Evolutionary conservation across 148 eudicot genomes (phyloP).

Genomic region (Rhododendron williamsianum): DNA sequence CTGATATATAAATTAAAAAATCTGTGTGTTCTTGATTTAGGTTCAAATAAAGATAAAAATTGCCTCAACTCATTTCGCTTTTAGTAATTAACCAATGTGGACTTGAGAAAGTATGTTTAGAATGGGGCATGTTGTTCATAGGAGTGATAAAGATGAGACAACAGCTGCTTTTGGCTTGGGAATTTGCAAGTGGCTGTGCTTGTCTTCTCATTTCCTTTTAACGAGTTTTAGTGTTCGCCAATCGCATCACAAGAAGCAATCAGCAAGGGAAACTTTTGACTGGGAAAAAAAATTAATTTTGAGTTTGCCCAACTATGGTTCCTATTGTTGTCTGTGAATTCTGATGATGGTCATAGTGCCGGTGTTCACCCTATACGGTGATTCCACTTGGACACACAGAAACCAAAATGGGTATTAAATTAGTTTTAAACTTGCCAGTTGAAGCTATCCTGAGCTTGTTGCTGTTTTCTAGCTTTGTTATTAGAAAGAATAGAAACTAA

Average conservation of each 20-base stretch:
- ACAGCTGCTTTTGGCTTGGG: neutral
- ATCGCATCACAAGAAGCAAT: neutral
- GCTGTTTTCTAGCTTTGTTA: neutral
- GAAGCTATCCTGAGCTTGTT: neutral
- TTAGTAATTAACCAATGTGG: neutral
- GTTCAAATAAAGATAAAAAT: neutral
- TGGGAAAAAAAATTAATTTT: neutral
- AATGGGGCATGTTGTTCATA: neutral
- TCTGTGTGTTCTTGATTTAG: neutral
- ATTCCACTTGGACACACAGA: neutral
- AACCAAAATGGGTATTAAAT: neutral
- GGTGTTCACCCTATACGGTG: neutral
- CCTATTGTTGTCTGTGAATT: neutral
- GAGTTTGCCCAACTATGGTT: too few species aligned
- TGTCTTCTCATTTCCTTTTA: neutral
- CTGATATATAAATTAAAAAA: neutral
- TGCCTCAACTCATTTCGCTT: neutral
- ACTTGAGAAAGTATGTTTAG: neutral
- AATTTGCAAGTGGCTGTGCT: neutral
- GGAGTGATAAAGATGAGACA: neutral
- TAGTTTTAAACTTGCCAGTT: neutral
- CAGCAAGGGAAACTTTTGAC: neutral
- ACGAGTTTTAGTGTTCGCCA: neutral
- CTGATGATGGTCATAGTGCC: neutral
- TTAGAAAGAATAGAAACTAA: neutral